Conservation (phyloP, 352 stramenopile species). For the Globisporangium viniferum region DNA sequence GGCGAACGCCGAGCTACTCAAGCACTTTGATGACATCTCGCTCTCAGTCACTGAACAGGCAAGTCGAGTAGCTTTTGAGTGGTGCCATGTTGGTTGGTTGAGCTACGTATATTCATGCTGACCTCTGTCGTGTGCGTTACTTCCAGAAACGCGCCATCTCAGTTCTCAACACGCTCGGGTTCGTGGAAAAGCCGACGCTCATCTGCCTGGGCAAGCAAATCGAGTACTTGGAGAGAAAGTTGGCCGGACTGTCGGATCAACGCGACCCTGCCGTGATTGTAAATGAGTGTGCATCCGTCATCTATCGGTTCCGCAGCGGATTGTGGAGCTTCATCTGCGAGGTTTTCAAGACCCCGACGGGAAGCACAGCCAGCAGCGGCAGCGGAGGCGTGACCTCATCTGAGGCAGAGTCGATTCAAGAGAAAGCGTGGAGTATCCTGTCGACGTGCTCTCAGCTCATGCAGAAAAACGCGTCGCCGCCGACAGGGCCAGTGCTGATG, state of each 20-base stretch:
- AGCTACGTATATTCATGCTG: neutral
- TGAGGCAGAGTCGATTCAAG: slow-evolving; percentile 65
- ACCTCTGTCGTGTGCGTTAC: neutral
- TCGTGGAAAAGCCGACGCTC: slow-evolving; percentile 64
- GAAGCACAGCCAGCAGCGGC: slow-evolving; percentile 16
- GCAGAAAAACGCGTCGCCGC: slow-evolving; percentile 40
- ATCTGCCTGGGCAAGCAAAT: slow-evolving; percentile 73
- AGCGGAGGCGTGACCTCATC: slow-evolving; percentile 44
- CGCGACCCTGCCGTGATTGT: slow-evolving; percentile 35
- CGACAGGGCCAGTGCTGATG: slow-evolving; percentile 36
- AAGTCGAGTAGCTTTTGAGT: neutral
- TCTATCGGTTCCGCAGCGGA: slow-evolving; percentile 63
- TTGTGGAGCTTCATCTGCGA: slow-evolving; percentile 78
- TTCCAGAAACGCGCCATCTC: slow-evolving; percentile 52
- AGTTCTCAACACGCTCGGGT: slow-evolving; percentile 48
- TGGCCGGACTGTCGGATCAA: slow-evolving; percentile 32
- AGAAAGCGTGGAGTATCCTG: slow-evolving; percentile 56
- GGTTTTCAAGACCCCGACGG: slow-evolving; percentile 51
- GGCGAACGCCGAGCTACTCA: slow-evolving; percentile 59
- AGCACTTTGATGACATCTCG: slow-evolving; percentile 59
- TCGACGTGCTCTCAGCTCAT: slow-evolving; percentile 48
- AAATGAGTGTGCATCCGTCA: slow-evolving; percentile 45
- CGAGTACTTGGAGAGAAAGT: slow-evolving; percentile 50
- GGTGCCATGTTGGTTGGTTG: neutral
- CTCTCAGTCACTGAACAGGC: slow-evolving; percentile 60